These are phyloP conservation scores for Colletotrichum eremochloae DNA, from an alignment of 2,329 filamentous ascomycete species.

Conservation along the genomic window DNA sequence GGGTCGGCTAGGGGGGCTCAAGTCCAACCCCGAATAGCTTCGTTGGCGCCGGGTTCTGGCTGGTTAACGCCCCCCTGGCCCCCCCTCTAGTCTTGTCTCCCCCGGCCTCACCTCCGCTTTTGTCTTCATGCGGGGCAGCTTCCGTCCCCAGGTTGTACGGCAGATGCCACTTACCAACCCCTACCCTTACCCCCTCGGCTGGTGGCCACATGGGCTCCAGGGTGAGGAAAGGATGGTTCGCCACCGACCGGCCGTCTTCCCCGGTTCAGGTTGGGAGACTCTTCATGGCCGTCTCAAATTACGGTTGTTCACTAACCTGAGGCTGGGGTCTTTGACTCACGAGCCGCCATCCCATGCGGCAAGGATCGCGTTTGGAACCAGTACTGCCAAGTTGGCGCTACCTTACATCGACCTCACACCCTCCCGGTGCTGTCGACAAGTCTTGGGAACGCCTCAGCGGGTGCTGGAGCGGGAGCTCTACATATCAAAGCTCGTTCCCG, in stretches of 20 bases:
- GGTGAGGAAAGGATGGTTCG: not conserved
- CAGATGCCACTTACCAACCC: not conserved
- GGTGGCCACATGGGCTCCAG: conserved; percentile 17
- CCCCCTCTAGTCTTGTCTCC: not conserved
- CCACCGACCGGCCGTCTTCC: conserved; percentile 20
- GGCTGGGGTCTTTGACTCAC: conserved; percentile 5
- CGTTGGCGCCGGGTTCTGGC: conserved; percentile 1
- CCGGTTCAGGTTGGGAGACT: conserved; percentile 21
- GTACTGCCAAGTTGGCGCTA: too few species aligned
- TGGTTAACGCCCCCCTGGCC: not conserved
- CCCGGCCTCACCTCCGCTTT: not conserved
- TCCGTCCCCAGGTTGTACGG: conserved; percentile 21
- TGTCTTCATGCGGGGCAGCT: not conserved
- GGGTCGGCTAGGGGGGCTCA: conserved; percentile 22
- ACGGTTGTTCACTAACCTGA: conserved; percentile 32
- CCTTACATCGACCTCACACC: too few species aligned
- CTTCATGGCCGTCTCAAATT: conserved; percentile 24
- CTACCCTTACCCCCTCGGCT: not conserved
- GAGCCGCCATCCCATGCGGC: not conserved
- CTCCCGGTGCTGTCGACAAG: not conserved
- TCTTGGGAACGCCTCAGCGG: conserved; percentile 9
- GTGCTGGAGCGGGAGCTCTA: not conserved
- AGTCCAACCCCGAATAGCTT: conserved; percentile 32
- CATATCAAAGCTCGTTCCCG: conserved; percentile 25
- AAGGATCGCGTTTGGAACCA: not conserved